phyloP scores from a whole-genome alignment of 148 eudicot genomes.

The Chenopodium album region DNA sequence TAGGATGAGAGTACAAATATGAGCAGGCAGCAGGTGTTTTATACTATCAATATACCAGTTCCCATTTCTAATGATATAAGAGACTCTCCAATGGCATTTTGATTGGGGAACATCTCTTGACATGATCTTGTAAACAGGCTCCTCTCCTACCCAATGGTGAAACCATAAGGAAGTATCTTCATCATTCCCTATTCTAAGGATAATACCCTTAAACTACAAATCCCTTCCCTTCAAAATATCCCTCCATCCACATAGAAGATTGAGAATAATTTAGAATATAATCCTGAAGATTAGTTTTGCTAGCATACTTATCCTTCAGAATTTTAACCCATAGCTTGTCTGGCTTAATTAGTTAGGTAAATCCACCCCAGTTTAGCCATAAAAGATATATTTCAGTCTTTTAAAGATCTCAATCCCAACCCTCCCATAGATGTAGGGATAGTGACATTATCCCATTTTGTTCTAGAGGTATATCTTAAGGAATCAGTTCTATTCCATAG shows the following conservation, averaged over 20 bases:
- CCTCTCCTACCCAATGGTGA: neutral
- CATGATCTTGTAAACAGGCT: neutral
- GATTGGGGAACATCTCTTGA: too few relatives aligned
- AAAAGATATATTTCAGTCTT: neutral
- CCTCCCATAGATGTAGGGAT: neutral
- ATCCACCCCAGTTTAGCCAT: neutral
- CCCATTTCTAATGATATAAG: neutral
- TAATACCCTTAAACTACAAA: too few relatives aligned
- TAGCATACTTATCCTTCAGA: neutral
- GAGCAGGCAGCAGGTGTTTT: neutral
- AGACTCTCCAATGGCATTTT: neutral
- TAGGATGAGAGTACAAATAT: neutral
- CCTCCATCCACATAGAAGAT: neutral
- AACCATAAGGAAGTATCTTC: neutral
- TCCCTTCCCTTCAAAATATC: too few relatives aligned
- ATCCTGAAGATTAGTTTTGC: neutral
- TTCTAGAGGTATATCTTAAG: neutral
- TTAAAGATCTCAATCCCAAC: neutral
- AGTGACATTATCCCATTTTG: neutral
- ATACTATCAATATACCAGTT: neutral
- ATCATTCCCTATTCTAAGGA: neutral
- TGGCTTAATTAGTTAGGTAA: too few relatives aligned
- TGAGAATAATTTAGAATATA: neutral
- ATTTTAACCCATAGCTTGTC: neutral
- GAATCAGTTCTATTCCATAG: neutral